These are phyloP conservation scores for Scolecobasidium constrictum DNA, from an alignment of 2,329 filamentous ascomycete genomes.

Conservation along the genomic window DNA sequence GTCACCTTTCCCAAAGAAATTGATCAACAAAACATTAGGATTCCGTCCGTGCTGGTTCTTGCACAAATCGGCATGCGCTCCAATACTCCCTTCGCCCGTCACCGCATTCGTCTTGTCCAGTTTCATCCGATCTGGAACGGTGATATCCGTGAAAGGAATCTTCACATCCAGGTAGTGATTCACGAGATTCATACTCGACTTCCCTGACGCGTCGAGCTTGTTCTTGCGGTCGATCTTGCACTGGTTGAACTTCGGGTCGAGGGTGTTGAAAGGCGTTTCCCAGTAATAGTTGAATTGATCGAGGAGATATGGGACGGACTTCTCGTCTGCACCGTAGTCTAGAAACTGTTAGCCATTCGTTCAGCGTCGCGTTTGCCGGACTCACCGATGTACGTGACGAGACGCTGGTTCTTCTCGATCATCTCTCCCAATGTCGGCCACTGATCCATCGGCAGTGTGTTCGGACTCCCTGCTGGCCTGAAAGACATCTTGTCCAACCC, in stretches of 20 bases:
- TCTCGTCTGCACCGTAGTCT: slow-evolving; percentile 17
- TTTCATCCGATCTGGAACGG: slow-evolving; percentile 32
- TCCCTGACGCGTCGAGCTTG: slow-evolving; percentile 41
- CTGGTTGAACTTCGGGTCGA: slow-evolving; percentile 36
- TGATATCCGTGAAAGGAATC: slow-evolving; percentile 29
- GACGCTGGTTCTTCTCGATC: slow-evolving; percentile 51
- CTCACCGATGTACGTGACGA: slow-evolving; percentile 59
- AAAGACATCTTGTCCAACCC: slow-evolving; percentile 49
- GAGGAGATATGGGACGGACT: slow-evolving; percentile 45
- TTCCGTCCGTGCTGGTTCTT: slow-evolving; percentile 1
- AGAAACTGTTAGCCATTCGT: slow-evolving; percentile 12
- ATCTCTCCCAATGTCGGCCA: slow-evolving; percentile 65
- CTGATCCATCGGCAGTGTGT: slow-evolving; percentile 33
- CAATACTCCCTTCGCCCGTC: slow-evolving; percentile 33
- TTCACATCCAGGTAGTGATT: slow-evolving; percentile 68
- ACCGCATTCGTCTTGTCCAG: slow-evolving; percentile 55
- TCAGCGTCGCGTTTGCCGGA: too few relatives aligned
- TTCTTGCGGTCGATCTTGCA: slow-evolving; percentile 66
- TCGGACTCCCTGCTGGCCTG: slow-evolving; percentile 16
- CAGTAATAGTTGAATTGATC: slow-evolving; percentile 58
- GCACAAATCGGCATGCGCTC: slow-evolving; percentile 13
- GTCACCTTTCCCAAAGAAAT: slow-evolving; percentile 8
- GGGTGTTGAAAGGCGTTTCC: slow-evolving; percentile 61
- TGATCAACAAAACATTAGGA: slow-evolving; percentile 10
- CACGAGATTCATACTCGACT: slow-evolving; percentile 54